Evolutionary conservation across 306 rosid genomes (phyloP), one percentile per base, ranked within the genome.

Genomic region (Lithocarpus polystachyus): DNA sequence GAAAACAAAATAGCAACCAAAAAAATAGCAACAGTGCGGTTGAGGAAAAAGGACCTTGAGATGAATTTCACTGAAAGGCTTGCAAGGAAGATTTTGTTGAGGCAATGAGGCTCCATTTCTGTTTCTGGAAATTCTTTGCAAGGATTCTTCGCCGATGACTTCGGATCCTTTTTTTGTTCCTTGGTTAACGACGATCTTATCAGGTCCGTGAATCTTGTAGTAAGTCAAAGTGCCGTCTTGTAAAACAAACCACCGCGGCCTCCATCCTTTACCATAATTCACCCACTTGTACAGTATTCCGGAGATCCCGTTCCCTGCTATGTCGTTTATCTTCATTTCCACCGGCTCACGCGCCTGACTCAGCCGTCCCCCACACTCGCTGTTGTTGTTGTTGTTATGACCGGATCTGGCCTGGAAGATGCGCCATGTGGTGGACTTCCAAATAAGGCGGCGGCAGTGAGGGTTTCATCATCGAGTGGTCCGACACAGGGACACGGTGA

Each of bases 261-360:
- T 85, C 99, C 99, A 95, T 20, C 99, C 99, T 79, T 95, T 95
- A 1, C n/a, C n/a, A n/a, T n/a, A n/a, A n/a, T n/a, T n/a, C 99
- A 95, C 99, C 99, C 99, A 95, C 82, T 95, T n/a, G n/a, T n/a
- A n/a, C n/a, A n/a, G n/a, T n/a, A n/a, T n/a, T n/a, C n/a, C n/a
- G n/a, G n/a, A n/a, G n/a, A n/a, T n/a, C n/a, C n/a, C n/a, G n/a
- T n/a, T n/a, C n/a, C n/a, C n/a, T n/a, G n/a, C n/a, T n/a, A n/a
- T n/a, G n/a, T n/a, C n/a, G n/a, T n/a, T n/a, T n/a, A n/a, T n/a
- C n/a, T n/a, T n/a, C n/a, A n/a, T n/a, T n/a, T n/a, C n/a, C n/a
- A n/a, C n/a, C n/a, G n/a, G n/a, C n/a, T n/a, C n/a, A n/a, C n/a
- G n/a, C 93, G 56, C 28, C 93, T 92, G 67, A 92, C 79, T 10